Conservation (phyloP, 768 basidiomycete genomes). For the Neoboletus brunneissimus region DNA sequence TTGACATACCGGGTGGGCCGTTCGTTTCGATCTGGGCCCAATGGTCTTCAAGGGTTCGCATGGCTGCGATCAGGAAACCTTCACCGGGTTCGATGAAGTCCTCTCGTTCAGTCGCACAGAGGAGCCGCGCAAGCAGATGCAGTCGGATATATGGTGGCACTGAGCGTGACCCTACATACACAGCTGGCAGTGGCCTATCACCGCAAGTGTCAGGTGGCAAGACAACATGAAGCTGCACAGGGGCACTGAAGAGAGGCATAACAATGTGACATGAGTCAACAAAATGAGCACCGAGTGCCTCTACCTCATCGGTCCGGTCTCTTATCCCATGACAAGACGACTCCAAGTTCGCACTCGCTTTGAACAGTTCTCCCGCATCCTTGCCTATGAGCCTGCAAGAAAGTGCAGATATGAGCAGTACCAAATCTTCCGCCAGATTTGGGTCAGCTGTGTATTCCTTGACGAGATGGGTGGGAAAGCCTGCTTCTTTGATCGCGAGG, state of each 20-base stretch:
- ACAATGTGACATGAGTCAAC: constrained; percentile 45
- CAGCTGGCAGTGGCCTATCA: constrained; percentile 54
- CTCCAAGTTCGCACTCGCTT: constrained; percentile 31
- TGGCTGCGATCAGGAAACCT: constrained; percentile 67
- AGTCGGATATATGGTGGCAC: constrained; percentile 80
- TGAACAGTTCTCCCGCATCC: constrained; percentile 28
- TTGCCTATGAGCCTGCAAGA: constrained; percentile 55
- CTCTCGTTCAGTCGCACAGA: constrained; percentile 51
- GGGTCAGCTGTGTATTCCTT: constrained; percentile 46
- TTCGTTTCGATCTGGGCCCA: constrained; percentile 65
- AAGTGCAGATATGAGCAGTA: constrained; percentile 52
- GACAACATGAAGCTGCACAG: constrained; percentile 65
- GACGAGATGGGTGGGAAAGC: constrained; percentile 74
- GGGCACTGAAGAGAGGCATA: constrained; percentile 65
- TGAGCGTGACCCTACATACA: constrained; percentile 70
- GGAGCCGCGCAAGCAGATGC: constrained; percentile 67
- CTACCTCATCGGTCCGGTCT: constrained; percentile 40
- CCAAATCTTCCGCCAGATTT: constrained; percentile 46
- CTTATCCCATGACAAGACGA: constrained; percentile 12
- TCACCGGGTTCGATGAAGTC: constrained; percentile 64
- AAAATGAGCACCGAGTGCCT: constrained; percentile 55
- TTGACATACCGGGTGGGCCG: constrained; percentile 74
- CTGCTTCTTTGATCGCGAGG: constrained; percentile 77
- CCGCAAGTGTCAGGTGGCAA: constrained; percentile 39
- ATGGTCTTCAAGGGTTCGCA: constrained; percentile 67